Evolutionary conservation across 257 asterid species (phyloP).

Genomic region (Solanum dulcamara): DNA sequence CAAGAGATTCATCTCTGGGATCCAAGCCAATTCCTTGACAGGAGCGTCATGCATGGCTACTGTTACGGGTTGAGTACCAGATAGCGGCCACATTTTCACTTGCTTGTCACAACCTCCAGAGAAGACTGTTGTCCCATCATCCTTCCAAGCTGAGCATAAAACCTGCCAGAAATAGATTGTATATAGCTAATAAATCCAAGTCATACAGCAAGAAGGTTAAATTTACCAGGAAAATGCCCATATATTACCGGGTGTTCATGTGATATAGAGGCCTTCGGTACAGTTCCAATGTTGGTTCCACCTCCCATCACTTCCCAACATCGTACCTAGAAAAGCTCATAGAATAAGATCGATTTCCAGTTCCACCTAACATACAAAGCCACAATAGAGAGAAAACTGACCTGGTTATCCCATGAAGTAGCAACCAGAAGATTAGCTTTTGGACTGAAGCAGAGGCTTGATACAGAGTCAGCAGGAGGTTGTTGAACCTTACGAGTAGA

Average conservation of each 20-base stretch:
- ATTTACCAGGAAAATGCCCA: not conserved
- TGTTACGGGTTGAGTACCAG: slow-evolving; percentile 70
- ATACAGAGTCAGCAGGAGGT: slow-evolving; percentile 76
- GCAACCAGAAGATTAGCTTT: slow-evolving; percentile 71
- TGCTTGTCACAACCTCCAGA: slow-evolving; percentile 98
- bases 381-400: slow-evolving; percentile 1
- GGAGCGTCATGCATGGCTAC: slow-evolving; percentile 95
- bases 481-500: slow-evolving; percentile 37
- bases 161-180: slow-evolving; percentile 38
- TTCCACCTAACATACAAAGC: not conserved
- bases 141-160: slow-evolving; percentile 90
- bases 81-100: slow-evolving; percentile 91
- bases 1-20: slow-evolving; percentile 77
- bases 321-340: slow-evolving; percentile 49
- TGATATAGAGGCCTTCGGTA: slow-evolving; percentile 66
- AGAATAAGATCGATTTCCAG: not conserved
- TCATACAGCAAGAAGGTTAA: not conserved
- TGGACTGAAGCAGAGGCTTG: slow-evolving; percentile 83
- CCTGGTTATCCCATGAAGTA: slow-evolving; percentile 99
- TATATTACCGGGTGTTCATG: slow-evolving; percentile 79
- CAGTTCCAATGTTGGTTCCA: slow-evolving; percentile 47
- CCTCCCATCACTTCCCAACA: slow-evolving; percentile 80
- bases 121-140: slow-evolving; percentile 88
- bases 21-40: slow-evolving; percentile 80
- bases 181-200: not conserved